Evolutionary conservation across 1,284 basidiomycete species (phyloP).

Genomic region (Rhodotorula sp.): DNA sequence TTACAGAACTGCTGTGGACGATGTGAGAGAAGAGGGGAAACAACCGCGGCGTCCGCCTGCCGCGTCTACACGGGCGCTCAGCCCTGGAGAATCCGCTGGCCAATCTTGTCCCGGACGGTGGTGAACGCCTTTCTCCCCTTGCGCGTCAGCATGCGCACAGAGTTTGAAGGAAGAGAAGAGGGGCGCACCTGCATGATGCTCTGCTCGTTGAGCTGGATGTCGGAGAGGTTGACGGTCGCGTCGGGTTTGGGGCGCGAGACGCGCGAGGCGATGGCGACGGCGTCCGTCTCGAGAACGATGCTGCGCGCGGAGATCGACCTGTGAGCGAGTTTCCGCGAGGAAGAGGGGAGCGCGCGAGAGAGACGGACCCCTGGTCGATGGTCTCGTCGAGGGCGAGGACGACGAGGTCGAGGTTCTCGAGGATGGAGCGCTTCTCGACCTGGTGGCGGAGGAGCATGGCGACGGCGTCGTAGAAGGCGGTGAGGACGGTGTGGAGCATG

Average conservation of each 20-base stretch:
- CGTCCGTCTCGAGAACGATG: conserved; percentile 95
- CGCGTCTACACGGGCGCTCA: not conserved
- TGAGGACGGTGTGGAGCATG: conserved; percentile 84
- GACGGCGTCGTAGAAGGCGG: conserved; percentile 82
- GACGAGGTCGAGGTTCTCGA: conserved; percentile 94
- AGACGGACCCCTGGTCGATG: conserved; percentile 82
- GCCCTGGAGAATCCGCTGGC: conserved; percentile 59
- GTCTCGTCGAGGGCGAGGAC: conserved; percentile 94
- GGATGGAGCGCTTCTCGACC: conserved; percentile 90
- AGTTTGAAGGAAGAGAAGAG: not conserved
- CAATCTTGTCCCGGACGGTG: conserved; percentile 78
- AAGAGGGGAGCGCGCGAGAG: too few species aligned
- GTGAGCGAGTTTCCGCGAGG: not conserved
- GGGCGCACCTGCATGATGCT: conserved; percentile 79
- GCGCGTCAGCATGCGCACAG: not conserved
- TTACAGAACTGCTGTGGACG: not conserved
- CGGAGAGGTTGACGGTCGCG: conserved; percentile 63
- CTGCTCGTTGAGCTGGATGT: conserved; percentile 99
- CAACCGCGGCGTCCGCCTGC: not conserved
- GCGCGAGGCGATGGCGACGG: conserved; percentile 88
- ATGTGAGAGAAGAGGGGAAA: not conserved
- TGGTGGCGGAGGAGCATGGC: conserved; percentile 83
- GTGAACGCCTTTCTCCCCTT: conserved; percentile 58
- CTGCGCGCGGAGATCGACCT: conserved; percentile 56
- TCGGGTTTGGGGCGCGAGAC: conserved; percentile 92